These are phyloP conservation scores for Mycena vitilis DNA, from an alignment of 768 basidiomycete species.

Conservation along the genomic window DNA sequence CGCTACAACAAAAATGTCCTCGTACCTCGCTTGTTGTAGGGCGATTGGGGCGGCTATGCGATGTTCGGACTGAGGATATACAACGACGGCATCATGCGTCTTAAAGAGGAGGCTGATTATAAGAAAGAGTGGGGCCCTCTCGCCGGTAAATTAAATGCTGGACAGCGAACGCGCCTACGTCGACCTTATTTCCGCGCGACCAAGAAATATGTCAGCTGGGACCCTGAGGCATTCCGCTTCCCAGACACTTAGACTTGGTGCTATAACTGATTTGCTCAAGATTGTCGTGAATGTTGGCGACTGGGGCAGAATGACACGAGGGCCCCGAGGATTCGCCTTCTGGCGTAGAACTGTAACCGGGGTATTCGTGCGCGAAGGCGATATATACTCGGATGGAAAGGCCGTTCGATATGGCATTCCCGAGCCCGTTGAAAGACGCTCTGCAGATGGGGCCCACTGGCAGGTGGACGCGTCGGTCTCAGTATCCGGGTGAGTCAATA, in stretches of 20 bases:
- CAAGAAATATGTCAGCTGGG: slow-evolving; percentile 48
- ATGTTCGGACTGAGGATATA: too few relatives aligned
- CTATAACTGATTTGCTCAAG: background rate
- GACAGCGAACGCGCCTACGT: slow-evolving; percentile 44
- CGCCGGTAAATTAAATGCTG: slow-evolving; percentile 1
- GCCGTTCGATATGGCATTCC: slow-evolving; percentile 34
- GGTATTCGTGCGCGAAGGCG: slow-evolving; percentile 46
- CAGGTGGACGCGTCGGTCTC: slow-evolving; percentile 33
- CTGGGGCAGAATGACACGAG: slow-evolving; percentile 44
- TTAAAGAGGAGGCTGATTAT: too few relatives aligned
- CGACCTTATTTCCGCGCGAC: slow-evolving; percentile 46
- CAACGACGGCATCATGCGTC: too few relatives aligned
- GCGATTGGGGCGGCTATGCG: too few relatives aligned
- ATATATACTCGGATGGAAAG: slow-evolving; percentile 40
- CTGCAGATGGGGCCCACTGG: slow-evolving; percentile 41
- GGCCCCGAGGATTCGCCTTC: slow-evolving; percentile 29
- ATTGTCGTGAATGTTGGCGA: slow-evolving; percentile 43
- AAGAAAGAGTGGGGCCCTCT: background rate
- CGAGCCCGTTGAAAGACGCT: slow-evolving; percentile 36
- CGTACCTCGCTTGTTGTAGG: too few relatives aligned
- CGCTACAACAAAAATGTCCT: too few relatives aligned
- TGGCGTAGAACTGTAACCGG: slow-evolving; percentile 44
- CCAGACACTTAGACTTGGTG: too few relatives aligned
- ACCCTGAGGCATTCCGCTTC: slow-evolving; percentile 41
- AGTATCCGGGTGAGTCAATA: slow-evolving; percentile 11